Percentiles rank a stretch among this genome's conserved stretches.
These are phyloP conservation scores for Bolboschoenus planiculmis DNA, from an alignment of 176 grass and related monocot species.

Conservation along the genomic window DNA sequence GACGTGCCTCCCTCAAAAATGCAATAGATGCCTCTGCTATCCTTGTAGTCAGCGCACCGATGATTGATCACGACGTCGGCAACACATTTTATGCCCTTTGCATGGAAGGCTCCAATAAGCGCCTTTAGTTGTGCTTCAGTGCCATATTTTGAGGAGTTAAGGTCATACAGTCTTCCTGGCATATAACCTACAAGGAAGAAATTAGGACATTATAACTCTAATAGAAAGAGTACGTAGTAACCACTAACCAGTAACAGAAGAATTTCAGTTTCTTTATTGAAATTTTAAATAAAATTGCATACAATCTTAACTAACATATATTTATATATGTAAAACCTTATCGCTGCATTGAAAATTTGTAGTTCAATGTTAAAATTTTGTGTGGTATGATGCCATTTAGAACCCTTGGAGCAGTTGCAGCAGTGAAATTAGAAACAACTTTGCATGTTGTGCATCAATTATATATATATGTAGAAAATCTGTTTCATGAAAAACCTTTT, in stretches of 20 bases:
- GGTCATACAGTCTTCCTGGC: slow-evolving; percentile 45
- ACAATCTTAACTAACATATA: too few relatives aligned
- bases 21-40: slow-evolving; percentile 38
- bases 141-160: slow-evolving; percentile 36
- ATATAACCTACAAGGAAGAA: slow-evolving; percentile 25
- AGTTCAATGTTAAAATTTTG: neutral
- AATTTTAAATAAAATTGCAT: neutral
- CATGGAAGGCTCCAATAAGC: slow-evolving; percentile 30
- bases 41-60: slow-evolving; percentile 37
- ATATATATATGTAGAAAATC: too few relatives aligned
- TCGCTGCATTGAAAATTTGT: neutral
- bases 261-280: neutral
- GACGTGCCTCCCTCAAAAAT: slow-evolving; percentile 42
- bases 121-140: slow-evolving; percentile 29
- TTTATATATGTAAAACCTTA: too few relatives aligned
- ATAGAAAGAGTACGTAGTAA: neutral
- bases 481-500: neutral
- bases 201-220: neutral
- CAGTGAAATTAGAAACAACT: neutral
- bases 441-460: neutral
- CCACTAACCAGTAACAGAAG: neutral
- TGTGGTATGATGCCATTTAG: neutral
- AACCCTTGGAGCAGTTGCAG: neutral
- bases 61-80: slow-evolving; percentile 53
- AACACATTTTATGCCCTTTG: slow-evolving; percentile 25